These are phyloP conservation scores for Elsinoe perseae DNA, from an alignment of 2,329 filamentous ascomycete species.

Conservation along the genomic window DNA sequence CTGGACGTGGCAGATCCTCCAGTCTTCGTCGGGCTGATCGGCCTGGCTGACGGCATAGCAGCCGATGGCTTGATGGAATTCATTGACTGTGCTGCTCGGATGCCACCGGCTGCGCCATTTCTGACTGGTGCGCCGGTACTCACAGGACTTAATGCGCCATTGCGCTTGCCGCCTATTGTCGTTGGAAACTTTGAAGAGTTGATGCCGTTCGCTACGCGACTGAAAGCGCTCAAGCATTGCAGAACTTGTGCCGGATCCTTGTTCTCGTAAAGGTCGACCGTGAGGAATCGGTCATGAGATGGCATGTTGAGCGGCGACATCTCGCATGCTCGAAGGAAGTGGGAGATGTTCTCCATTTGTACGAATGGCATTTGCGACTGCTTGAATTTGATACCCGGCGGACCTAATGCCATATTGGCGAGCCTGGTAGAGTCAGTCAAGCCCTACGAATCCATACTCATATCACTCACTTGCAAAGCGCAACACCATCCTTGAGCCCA, in stretches of 20 bases:
- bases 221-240: constrained; percentile 87
- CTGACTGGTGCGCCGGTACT: constrained; percentile 23
- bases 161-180: constrained; percentile 65
- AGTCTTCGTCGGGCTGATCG: constrained; percentile 41
- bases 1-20: constrained; percentile 53
- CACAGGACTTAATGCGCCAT: constrained; percentile 37
- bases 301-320: constrained; percentile 76
- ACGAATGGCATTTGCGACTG: constrained; percentile 93
- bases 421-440: constrained; percentile 48
- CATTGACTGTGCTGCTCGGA: constrained; percentile 10
- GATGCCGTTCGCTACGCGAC: constrained; percentile 67
- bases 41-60: constrained; percentile 26
- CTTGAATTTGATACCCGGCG: constrained; percentile 81
- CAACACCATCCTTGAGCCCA: constrained; percentile 79
- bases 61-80: constrained; percentile 21
- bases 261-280: constrained; percentile 88
- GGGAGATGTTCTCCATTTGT: constrained; percentile 98
- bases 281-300: constrained; percentile 91
- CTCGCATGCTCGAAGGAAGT: constrained; percentile 86
- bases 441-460: constrained; percentile 27
- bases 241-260: constrained; percentile 96
- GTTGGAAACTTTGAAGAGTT: constrained; percentile 67
- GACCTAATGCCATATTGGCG: constrained; percentile 68
- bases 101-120: neutral
- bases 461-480: constrained; percentile 92